phyloP scores from a whole-genome alignment of 192 early-diverging fungal genomes.

The Gonapodya prolifera region DNA sequence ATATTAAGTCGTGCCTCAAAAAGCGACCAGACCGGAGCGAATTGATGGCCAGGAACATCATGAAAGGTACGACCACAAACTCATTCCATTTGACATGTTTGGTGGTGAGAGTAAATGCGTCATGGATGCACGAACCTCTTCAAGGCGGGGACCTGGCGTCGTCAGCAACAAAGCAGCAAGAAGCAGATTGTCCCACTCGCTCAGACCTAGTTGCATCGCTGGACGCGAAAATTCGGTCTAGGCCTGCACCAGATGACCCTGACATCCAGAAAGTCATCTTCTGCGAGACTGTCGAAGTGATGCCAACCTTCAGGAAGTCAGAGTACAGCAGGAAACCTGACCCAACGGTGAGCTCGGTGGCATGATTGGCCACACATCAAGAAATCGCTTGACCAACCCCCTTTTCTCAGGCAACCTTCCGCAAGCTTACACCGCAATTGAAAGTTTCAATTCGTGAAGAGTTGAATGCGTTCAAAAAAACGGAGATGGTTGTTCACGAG shows the following conservation, averaged over 20 bases:
- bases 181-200: constrained; percentile 26
- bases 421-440: constrained; percentile 67
- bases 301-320: constrained; percentile 42
- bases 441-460: constrained; percentile 85
- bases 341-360: not conserved
- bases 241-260: constrained; percentile 32
- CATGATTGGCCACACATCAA: constrained; percentile 23
- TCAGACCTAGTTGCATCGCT: constrained; percentile 28
- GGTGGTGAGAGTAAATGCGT: no score
- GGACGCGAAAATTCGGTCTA: constrained; percentile 26
- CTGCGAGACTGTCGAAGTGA: constrained; percentile 41
- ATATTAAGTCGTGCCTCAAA: constrained; percentile 33
- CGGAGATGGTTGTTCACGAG: constrained; percentile 81
- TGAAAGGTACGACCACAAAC: constrained; percentile 18
- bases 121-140: no score
- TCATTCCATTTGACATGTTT: not conserved
- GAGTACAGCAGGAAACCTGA: constrained; percentile 8
- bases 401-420: constrained; percentile 51
- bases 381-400: constrained; percentile 56
- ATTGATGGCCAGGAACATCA: constrained; percentile 36
- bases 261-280: constrained; percentile 22
- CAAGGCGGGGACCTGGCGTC: not conserved
- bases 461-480: constrained; percentile 85
- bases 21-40: constrained; percentile 30
- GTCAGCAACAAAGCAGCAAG: constrained; percentile 16